Evolutionary conservation across 1,284 basidiomycete species (phyloP), one percentile per base, ranked within the genome.

Genomic region (Tylopilus orsonianus): DNA sequence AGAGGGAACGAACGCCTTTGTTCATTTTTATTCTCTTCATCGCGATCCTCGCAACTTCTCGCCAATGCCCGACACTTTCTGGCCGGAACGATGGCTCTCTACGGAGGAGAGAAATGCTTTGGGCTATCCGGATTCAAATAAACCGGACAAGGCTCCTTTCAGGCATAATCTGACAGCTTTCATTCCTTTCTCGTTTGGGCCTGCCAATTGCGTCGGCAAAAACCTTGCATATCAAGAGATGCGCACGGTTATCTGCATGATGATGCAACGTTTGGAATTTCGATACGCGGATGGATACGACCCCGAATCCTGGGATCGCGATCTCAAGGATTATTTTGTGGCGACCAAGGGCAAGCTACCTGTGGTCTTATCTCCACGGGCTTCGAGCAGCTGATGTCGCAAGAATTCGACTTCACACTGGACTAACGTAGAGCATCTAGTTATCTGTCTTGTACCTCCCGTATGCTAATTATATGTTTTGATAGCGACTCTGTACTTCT

Each of bases 11-110:
- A 71, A 67, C 35, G 66, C 77, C 10, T 74, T 71, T 46, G 62
- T 79, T 32, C 75, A 77, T 29, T 66, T 65, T 10, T 79, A 80
- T 56, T 70, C 69, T 23, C 57, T 80, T 8, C 79, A 80, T 38
- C 63, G 70, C 23, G 64, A 68, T 46, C 60, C 68, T 10, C 62
- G 65, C 14, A 55, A 74, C 56, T 75, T 75, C 49, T 71, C 60
- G 3, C 70, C 71, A 3, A 56, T 55, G 24, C 71, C 73, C n/a
- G 64, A 74, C 22, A 39, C 54, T 4, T 75, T 75, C 55, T 64
- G 68, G 56, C 73, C 73, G 10, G 72, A 75, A 27, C 66, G 73
- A 33, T 76, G 73, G 73, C 64, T 75, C 4, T 61, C 65, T 42
- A 45, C 10, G 19, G 64, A 64, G 22, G 64, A 70, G 36, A 65